These are phyloP conservation scores for Hypholoma sublateritium DNA, from an alignment of 768 basidiomycete species.

Conservation along the genomic window DNA sequence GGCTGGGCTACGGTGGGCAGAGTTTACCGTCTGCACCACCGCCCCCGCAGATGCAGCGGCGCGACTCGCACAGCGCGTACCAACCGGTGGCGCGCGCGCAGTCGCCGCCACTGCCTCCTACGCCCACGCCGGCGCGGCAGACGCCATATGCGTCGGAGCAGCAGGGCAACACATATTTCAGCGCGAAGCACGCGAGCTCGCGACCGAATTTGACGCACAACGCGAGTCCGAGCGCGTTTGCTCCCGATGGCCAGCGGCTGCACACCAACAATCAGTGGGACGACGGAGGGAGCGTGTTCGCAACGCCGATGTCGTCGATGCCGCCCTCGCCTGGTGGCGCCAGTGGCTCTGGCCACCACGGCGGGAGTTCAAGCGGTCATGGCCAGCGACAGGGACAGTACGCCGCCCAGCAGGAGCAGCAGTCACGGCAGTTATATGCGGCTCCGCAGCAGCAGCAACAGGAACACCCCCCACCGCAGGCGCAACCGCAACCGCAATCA, in stretches of 20 bases:
- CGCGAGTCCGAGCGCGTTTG: not conserved
- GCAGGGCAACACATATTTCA: not conserved
- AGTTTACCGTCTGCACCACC: not conserved
- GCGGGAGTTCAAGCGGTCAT: not conserved
- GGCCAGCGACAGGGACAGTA: not conserved
- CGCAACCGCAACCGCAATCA: not conserved
- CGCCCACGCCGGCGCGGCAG: not conserved
- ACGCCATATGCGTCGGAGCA: not conserved
- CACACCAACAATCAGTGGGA: not conserved
- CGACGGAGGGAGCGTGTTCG: constrained; percentile 1
- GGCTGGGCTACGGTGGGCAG: not conserved
- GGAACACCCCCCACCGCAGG: too few relatives aligned
- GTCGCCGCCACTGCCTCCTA: not conserved
- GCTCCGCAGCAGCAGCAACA: too few relatives aligned
- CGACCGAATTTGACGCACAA: not conserved
- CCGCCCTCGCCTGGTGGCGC: constrained; percentile 3
- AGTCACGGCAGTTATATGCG: not conserved
- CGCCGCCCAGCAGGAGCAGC: not conserved
- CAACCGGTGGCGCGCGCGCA: not conserved
- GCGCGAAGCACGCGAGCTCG: not conserved
- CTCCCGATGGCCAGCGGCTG: not conserved
- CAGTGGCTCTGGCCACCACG: not conserved
- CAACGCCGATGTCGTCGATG: constrained; percentile 7
- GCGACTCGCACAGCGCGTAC: not conserved
- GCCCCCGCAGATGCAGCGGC: not conserved